Evolutionary conservation across 2,329 filamentous ascomycete species (phyloP).

Genomic region (Sphaerulina vaccinii): DNA sequence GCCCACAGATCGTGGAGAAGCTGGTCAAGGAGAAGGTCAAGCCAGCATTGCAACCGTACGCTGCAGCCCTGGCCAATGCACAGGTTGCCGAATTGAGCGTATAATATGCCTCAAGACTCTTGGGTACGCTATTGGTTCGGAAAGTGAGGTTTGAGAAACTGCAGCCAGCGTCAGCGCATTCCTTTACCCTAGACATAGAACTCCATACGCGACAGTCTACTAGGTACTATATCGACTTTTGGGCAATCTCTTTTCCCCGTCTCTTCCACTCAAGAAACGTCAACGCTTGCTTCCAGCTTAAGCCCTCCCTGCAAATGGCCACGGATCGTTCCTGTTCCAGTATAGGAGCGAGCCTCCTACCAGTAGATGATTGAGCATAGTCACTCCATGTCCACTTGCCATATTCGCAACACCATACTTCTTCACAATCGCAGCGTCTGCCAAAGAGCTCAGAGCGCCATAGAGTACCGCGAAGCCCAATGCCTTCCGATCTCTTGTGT

Average conservation of each 20-base stretch:
- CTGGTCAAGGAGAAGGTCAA: constrained; percentile 40
- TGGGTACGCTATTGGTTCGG: not conserved
- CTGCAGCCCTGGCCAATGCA: constrained; percentile 27
- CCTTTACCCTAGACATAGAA: too few relatives aligned
- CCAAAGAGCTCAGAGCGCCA: constrained; percentile 32
- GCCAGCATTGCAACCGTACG: constrained; percentile 38
- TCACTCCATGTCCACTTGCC: constrained; percentile 33
- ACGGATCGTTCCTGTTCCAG: constrained; percentile 32
- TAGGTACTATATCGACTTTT: not conserved
- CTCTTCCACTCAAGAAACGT: not conserved
- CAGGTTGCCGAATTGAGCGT: constrained; percentile 34
- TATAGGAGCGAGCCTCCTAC: constrained; percentile 35
- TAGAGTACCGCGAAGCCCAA: constrained; percentile 32
- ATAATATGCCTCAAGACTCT: constrained; percentile 7
- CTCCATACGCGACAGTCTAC: too few relatives aligned
- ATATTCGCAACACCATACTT: constrained; percentile 32
- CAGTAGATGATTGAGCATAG: constrained; percentile 29
- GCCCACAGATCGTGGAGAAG: constrained; percentile 42
- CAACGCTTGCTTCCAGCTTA: not conserved
- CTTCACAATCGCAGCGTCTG: constrained; percentile 34
- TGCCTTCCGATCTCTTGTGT: constrained; percentile 34
- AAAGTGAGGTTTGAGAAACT: too few relatives aligned
- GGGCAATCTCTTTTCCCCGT: not conserved
- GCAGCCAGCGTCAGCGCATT: too few relatives aligned
- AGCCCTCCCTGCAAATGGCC: constrained; percentile 1